Evolutionary conservation across 169 alveolate species (phyloP).

Genomic region (Plasmodium berghei): DNA sequence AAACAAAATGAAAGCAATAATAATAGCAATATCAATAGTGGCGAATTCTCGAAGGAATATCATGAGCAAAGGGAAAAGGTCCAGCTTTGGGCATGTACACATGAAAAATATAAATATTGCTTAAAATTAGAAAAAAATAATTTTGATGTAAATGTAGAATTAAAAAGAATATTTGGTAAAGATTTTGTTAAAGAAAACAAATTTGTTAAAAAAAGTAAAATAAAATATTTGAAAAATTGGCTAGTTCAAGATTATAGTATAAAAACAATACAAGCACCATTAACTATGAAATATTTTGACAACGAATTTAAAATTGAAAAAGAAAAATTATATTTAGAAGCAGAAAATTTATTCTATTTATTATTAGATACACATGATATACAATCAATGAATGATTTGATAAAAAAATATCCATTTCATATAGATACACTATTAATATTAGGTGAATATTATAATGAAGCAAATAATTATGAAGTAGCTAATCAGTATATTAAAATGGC

Average conservation of each 20-base stretch:
- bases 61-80: not conserved
- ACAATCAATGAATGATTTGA: conserved; percentile 29
- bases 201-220: conserved; percentile 39
- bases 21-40: not conserved
- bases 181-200: conserved; percentile 55
- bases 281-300: conserved; percentile 8
- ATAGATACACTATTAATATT: conserved; percentile 38
- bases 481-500: conserved; percentile 37
- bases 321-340: conserved; percentile 28
- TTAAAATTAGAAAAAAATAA: conserved; percentile 53
- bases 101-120: conserved; percentile 52
- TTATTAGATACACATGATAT: conserved; percentile 42
- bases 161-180: conserved; percentile 63
- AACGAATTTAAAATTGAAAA: conserved; percentile 52
- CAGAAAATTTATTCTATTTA: conserved; percentile 47
- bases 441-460: conserved; percentile 48
- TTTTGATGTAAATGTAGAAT: conserved; percentile 49
- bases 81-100: conserved; percentile 42
- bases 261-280: conserved; percentile 25
- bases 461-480: conserved; percentile 31
- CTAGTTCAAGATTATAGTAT: conserved; percentile 47
- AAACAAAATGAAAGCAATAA: not conserved
- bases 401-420: conserved; percentile 49
- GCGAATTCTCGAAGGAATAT: not conserved
- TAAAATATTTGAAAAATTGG: conserved; percentile 56